phyloP scores from a whole-genome alignment of 169 alveolate species.

The Perkinsus olseni region DNA sequence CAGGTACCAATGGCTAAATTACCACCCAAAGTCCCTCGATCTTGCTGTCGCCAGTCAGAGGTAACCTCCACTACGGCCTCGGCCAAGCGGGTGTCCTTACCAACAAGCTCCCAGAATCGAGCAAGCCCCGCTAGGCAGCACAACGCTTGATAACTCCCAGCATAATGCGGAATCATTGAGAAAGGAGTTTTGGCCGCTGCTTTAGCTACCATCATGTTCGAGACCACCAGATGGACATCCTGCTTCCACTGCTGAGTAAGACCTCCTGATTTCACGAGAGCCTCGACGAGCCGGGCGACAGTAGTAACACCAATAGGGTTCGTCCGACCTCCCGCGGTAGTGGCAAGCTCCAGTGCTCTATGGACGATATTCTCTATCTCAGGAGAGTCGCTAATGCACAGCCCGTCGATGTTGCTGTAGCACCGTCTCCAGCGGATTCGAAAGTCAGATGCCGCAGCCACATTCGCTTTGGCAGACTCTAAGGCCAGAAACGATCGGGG shows the following conservation, averaged over 20 bases:
- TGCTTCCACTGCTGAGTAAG: background rate
- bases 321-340: background rate
- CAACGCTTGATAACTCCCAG: background rate
- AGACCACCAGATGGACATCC: background rate
- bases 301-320: background rate
- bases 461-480: background rate
- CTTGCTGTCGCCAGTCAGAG: background rate
- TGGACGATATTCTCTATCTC: background rate
- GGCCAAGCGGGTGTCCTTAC: background rate
- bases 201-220: background rate
- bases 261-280: background rate
- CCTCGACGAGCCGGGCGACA: background rate
- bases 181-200: background rate
- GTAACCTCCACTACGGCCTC: background rate
- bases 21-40: background rate
- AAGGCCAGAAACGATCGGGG: background rate
- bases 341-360: background rate
- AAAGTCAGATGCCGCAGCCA: background rate
- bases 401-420: background rate
- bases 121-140: background rate
- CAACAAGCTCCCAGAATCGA: background rate
- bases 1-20: background rate
- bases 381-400: background rate
- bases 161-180: background rate
- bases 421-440: background rate